phyloP scores from a whole-genome alignment of 2,329 filamentous ascomycete species.

The Mycosphaerella arachidis region DNA sequence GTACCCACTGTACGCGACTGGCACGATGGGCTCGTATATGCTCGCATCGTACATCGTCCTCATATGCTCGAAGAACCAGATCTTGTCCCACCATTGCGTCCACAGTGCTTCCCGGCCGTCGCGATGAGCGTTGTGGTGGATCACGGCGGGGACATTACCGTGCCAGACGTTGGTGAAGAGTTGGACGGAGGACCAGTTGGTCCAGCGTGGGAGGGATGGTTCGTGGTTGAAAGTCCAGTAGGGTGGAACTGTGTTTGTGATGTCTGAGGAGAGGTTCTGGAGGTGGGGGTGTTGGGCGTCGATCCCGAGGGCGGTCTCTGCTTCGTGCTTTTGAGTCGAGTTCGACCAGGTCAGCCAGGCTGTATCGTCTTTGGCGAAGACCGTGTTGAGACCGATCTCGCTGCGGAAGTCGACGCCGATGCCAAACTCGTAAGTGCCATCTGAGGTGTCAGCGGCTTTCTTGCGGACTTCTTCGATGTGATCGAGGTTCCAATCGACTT shows the following conservation, averaged over 20 bases:
- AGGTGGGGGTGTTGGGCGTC: constrained; percentile 5
- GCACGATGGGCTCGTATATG: constrained; percentile 13
- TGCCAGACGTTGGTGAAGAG: constrained; percentile 26
- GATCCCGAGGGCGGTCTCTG: constrained; percentile 11
- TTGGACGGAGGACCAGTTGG: constrained; percentile 20
- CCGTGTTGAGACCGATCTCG: constrained; percentile 25
- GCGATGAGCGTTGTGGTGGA: constrained; percentile 25
- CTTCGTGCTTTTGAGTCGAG: constrained; percentile 11
- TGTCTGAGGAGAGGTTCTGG: constrained; percentile 19
- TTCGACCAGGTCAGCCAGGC: constrained; percentile 25
- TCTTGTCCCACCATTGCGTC: constrained; percentile 23
- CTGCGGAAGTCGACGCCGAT: constrained; percentile 29
- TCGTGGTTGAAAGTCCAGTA: constrained; percentile 24
- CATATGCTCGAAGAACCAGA: constrained; percentile 21
- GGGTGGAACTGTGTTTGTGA: constrained; percentile 19
- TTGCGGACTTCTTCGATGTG: constrained; percentile 22
- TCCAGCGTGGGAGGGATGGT: constrained; percentile 13
- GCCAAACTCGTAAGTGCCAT: constrained; percentile 35
- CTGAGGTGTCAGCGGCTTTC: constrained; percentile 36
- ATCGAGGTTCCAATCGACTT: constrained; percentile 9
- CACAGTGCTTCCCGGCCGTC: constrained; percentile 17
- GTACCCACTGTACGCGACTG: constrained; percentile 36
- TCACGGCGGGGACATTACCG: constrained; percentile 22
- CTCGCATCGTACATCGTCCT: constrained; percentile 18
- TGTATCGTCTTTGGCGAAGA: constrained; percentile 26